phyloP scores from a whole-genome alignment of 2,329 filamentous ascomycete genomes.

The Venturia pyrina region DNA sequence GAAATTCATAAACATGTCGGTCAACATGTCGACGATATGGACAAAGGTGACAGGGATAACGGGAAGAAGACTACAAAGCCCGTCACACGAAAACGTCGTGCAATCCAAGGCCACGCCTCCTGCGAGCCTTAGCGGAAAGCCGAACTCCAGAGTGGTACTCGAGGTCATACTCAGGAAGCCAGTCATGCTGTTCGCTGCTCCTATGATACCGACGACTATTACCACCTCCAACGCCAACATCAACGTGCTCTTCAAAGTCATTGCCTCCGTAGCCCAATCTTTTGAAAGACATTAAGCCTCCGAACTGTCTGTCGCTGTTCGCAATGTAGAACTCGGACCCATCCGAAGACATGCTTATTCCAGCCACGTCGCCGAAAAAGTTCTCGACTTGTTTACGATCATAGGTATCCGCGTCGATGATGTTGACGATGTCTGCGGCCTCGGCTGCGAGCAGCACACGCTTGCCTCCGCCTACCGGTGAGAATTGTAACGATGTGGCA shows the following conservation, averaged over 20 bases:
- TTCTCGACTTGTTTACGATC: constrained; percentile 58
- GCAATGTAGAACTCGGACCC: constrained; percentile 60
- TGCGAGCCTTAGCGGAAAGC: constrained; percentile 11
- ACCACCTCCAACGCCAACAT: background rate
- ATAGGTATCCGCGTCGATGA: constrained; percentile 59
- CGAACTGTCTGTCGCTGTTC: constrained; percentile 55
- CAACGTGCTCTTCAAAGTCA: background rate
- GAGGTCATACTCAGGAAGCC: constrained; percentile 9
- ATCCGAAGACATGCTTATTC: constrained; percentile 55
- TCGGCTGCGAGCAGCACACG: constrained; percentile 62
- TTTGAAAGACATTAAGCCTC: constrained; percentile 49
- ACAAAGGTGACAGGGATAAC: background rate
- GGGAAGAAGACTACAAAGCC: background rate
- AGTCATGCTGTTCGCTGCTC: background rate
- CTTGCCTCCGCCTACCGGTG: constrained; percentile 57
- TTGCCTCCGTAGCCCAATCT: background rate
- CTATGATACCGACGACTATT: background rate
- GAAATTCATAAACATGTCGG: background rate
- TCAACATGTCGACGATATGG: background rate
- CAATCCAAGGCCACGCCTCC: constrained; percentile 6
- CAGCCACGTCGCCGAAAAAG: constrained; percentile 66
- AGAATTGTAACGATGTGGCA: constrained; percentile 60
- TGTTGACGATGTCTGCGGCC: constrained; percentile 61
- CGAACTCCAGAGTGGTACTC: constrained; percentile 8
- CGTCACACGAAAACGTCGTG: background rate